phyloP scores from a whole-genome alignment of 2,329 filamentous ascomycete species.

The Paracoccidioides lutzii region DNA sequence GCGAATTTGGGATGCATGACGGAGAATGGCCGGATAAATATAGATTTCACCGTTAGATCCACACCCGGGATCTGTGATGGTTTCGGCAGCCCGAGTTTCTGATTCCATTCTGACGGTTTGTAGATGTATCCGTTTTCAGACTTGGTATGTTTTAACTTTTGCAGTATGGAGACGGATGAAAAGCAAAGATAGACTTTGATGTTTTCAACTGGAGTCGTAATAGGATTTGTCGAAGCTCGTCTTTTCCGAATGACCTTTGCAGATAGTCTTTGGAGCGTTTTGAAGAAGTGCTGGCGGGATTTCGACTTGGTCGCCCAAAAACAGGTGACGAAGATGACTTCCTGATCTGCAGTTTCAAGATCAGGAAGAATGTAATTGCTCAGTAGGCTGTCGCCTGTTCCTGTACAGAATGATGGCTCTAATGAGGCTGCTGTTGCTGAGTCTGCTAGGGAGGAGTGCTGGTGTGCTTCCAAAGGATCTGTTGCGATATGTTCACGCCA shows the following conservation, averaged over 20 bases:
- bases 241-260: conserved; percentile 22
- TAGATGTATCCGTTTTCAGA: conserved; percentile 51
- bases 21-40: conserved; percentile 68
- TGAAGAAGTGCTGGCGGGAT: conserved; percentile 45
- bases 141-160: conserved; percentile 64
- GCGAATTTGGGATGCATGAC: conserved; percentile 85
- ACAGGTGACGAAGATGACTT: conserved; percentile 66
- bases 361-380: background rate
- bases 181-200: conserved; percentile 61
- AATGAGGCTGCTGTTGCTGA: background rate
- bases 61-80: conserved; percentile 45
- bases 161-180: conserved; percentile 57
- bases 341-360: conserved; percentile 45
- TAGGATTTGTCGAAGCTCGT: conserved; percentile 12
- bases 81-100: conserved; percentile 50
- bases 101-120: conserved; percentile 43
- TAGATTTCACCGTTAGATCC: conserved; percentile 57
- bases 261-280: conserved; percentile 49
- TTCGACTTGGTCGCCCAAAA: conserved; percentile 59
- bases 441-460: background rate
- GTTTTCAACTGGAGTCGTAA: conserved; percentile 16
- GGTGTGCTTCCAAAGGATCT: background rate
- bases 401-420: conserved; percentile 43
- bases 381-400: background rate
- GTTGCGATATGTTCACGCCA: background rate